Evolutionary conservation across 768 basidiomycete species (phyloP), one percentile per base, ranked within the genome.

Genomic region (Tylopilus sp.): DNA sequence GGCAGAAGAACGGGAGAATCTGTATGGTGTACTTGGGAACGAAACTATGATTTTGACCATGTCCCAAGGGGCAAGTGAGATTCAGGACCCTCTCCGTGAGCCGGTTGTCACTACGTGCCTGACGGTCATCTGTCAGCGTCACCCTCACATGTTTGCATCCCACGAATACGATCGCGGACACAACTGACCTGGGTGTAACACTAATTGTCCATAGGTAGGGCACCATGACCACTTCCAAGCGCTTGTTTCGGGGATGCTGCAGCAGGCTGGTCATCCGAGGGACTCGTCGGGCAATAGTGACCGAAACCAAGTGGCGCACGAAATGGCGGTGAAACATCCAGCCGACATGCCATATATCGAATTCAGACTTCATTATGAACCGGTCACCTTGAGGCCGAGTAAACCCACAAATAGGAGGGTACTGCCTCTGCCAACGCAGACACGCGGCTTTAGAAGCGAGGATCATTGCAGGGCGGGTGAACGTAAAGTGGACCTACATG

Each of bases 131-230:
- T 19, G n/a, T 30, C 33, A 31, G 12, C 4, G 25, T 22, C 44
- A 40, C n/a, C n/a, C n/a, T n/a, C n/a, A n/a, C n/a, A n/a, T 30
- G 10, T 37, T 6, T 14, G 5, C 26, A 48, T 22, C 13, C 25
- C 9, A 26, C 12, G 3, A 7, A 21, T 1, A 22, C 9, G 19
- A 19, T n/a, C 42, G 19, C 52, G 61, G 61, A 14, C 48, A 48
- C 33, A 1, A 42, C 45, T 42, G 53, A 45, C 61, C 61, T 52
- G 25, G 48, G 54, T 62, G 61, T 29, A 57, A 58, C 17, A 26
- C 36, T 8, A 8, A 25, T 16, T 21, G n/a, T n/a, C n/a, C n/a
- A n/a, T n/a, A n/a, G n/a, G n/a, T n/a, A n/a, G n/a, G n/a, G n/a
- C n/a, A n/a, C n/a, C n/a, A n/a, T n/a, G n/a, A n/a, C n/a, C n/a